These are phyloP conservation scores for Candida montana DNA, from an alignment of 805 yeast genomes.

Conservation along the genomic window DNA sequence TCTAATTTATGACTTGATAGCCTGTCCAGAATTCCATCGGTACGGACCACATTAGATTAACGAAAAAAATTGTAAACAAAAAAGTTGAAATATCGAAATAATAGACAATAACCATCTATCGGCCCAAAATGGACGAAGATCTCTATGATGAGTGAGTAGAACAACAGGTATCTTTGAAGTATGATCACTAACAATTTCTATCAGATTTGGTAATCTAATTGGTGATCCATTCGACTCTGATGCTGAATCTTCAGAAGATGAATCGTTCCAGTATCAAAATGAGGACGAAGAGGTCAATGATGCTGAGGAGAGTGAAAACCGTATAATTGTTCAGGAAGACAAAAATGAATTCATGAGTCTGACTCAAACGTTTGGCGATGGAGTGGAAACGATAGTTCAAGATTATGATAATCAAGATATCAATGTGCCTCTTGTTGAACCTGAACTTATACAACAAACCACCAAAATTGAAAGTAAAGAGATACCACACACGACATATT, in stretches of 20 bases:
- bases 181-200: background rate
- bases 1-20: too few relatives aligned
- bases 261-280: slow-evolving; percentile 22
- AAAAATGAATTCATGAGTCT: slow-evolving; percentile 39
- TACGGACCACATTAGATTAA: background rate
- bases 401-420: slow-evolving; percentile 48
- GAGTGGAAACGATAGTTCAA: slow-evolving; percentile 59
- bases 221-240: slow-evolving; percentile 48
- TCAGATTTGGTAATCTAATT: slow-evolving; percentile 58
- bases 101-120: background rate
- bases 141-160: slow-evolving; percentile 62
- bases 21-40: too few relatives aligned
- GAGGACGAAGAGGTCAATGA: slow-evolving; percentile 18
- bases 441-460: slow-evolving; percentile 36
- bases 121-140: slow-evolving; percentile 47
- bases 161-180: too few relatives aligned
- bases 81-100: background rate
- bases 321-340: slow-evolving; percentile 40
- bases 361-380: slow-evolving; percentile 47
- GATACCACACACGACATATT: slow-evolving; percentile 57
- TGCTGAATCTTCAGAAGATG: slow-evolving; percentile 30
- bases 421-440: slow-evolving; percentile 62
- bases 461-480: slow-evolving; percentile 42
- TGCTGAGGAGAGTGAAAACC: slow-evolving; percentile 10
- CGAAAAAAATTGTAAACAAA: background rate